Percentiles rank a stretch among this genome's conserved stretches.
These are phyloP conservation scores for Monosporozyma aerobia DNA, from an alignment of 805 yeast species.

Conservation along the genomic window DNA sequence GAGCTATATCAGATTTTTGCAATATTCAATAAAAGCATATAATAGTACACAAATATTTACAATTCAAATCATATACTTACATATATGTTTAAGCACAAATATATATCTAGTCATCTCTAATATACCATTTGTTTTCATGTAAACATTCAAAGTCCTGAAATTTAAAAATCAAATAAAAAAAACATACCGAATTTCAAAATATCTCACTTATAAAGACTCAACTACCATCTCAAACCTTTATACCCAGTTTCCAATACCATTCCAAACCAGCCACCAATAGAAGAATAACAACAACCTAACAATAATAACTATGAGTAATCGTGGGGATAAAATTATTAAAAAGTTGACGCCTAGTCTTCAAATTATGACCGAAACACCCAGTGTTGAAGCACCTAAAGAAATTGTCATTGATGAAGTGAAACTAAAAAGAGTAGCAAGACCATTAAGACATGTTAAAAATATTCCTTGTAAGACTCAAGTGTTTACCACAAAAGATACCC, in stretches of 20 bases:
- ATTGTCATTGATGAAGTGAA: constrained; percentile 12
- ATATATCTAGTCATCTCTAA: no score
- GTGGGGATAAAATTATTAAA: constrained; percentile 1
- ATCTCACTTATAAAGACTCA: background rate
- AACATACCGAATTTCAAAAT: background rate
- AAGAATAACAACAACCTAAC: no score
- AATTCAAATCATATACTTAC: background rate
- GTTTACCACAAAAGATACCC: constrained; percentile 32
- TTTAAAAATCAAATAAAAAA: background rate
- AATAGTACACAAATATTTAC: no score
- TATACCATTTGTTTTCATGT: background rate
- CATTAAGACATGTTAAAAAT: constrained; percentile 42
- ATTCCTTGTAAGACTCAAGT: constrained; percentile 42
- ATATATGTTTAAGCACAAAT: background rate
- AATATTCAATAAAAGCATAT: no score
- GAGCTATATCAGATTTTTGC: background rate
- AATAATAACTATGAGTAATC: background rate
- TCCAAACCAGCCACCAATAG: background rate
- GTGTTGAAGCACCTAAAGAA: constrained; percentile 15
- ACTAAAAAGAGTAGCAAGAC: constrained; percentile 36
- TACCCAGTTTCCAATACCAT: background rate
- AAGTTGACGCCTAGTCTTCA: constrained; percentile 2
- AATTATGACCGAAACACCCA: constrained; percentile 1
- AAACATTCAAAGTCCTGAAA: background rate
- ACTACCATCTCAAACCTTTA: background rate